Evolutionary conservation across 176 grass and related monocot species (phyloP).

Genomic region (Oryza coarctata): DNA sequence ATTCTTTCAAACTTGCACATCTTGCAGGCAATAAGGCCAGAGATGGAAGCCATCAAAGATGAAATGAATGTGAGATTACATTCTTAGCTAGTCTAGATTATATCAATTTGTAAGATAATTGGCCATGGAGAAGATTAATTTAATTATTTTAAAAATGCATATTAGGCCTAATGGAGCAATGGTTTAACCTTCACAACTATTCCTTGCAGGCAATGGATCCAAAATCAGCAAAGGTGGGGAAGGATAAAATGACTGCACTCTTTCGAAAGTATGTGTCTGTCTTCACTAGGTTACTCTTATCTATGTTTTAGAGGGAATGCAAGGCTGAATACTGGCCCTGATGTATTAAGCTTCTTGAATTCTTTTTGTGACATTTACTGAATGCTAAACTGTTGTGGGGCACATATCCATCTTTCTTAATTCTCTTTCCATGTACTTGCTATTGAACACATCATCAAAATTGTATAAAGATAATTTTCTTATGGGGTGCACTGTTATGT

Average conservation of each 20-base stretch:
- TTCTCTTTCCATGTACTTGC: background rate
- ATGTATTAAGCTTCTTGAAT: background rate
- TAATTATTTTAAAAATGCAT: constrained; percentile 6
- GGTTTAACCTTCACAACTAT: constrained; percentile 35
- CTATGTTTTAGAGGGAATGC: background rate
- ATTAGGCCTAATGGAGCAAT: constrained; percentile 2
- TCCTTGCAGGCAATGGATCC: constrained; percentile 52
- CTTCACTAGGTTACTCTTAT: constrained; percentile 16
- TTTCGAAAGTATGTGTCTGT: constrained; percentile 64
- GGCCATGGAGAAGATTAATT: constrained; percentile 18
- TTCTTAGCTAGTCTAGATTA: constrained; percentile 24
- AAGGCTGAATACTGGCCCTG: background rate
- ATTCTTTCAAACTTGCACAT: constrained; percentile 28
- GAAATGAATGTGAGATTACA: constrained; percentile 60
- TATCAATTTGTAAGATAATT: constrained; percentile 21
- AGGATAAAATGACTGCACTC: constrained; percentile 54
- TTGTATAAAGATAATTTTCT: background rate
- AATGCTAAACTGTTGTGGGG: constrained; percentile 8
- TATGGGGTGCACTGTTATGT: constrained; percentile 1
- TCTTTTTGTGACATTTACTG: background rate
- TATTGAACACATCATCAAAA: background rate
- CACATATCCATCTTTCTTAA: background rate
- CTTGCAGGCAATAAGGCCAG: constrained; percentile 68
- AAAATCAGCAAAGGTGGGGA: constrained; percentile 43
- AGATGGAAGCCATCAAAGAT: constrained; percentile 69